Evolutionary conservation across 2,329 filamentous ascomycete genomes (phyloP), one percentile per base, ranked within the genome.

Genomic region (Fusarium sp.): DNA sequence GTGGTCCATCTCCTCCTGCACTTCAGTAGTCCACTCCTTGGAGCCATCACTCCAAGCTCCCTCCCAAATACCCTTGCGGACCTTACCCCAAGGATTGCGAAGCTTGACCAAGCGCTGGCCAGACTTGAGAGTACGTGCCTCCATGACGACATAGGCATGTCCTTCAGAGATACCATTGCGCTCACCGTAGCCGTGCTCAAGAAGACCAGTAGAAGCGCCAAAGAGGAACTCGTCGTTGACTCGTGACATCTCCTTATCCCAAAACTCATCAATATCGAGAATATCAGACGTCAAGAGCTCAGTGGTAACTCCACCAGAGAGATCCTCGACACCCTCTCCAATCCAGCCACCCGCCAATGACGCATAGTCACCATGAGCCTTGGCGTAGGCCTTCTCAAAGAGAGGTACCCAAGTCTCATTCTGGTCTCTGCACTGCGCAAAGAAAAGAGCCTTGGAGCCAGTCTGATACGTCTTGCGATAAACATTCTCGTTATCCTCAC

Each of bases 341-440:
- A 92, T 91, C 81, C 90, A 93, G 12, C 92, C 92, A 29, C 92
- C 92, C 38, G 90, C 86, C 41, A 94, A 89, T 1, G 92, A 88
- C 21, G 86, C 89, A 74, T 92, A 95, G 74, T 94, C 93, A 6
- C 93, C 93, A 75, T 96, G 93, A 1, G 92, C 92, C 80, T 96
- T 96, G 25, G 93, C 93, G 78, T 93, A 95, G 3, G 93, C 93
- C 80, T 95, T 95, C 77, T 95, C 93, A 4, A 95, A 84, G 29
- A 96, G 82, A 0, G 93, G 92, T 10, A 95, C 85, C 93, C 93
- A 96, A 1, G 93, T 95, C 80, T 95, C 93, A 77, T 94, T 94
- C 38, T 91, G 89, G 70, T 93, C 89, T 67, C 88, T 88, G 81
- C 91, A 94, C 77, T 92, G 91, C 5, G 91, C 92, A 81, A 95